Evolutionary conservation across 805 yeast species (phyloP).

Genomic region (Teunomyces barrocoloradensis): DNA sequence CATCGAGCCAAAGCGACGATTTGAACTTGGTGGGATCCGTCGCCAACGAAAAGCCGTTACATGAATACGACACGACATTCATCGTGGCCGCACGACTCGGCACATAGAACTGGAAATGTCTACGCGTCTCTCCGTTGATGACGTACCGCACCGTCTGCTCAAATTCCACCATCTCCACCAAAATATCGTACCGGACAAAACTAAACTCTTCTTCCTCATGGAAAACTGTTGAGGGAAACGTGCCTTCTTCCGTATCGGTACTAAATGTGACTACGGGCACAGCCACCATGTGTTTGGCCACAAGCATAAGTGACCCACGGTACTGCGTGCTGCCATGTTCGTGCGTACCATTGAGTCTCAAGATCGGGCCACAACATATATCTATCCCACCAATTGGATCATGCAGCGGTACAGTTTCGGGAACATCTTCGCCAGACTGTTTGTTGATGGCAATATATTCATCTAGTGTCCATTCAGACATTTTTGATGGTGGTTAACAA

Average conservation of each 20-base stretch:
- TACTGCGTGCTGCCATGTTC: slow-evolving; percentile 55
- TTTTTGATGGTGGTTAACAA: neutral
- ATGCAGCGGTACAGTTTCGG: slow-evolving; percentile 27
- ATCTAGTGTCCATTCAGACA: neutral
- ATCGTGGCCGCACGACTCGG: slow-evolving; percentile 66
- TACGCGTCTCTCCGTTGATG: slow-evolving; percentile 43
- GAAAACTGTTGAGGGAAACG: slow-evolving; percentile 45
- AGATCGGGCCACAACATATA: slow-evolving; percentile 72
- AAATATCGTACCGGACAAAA: slow-evolving; percentile 67
- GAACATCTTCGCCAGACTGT: slow-evolving; percentile 19
- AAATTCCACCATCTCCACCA: slow-evolving; percentile 41
- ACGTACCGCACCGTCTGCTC: slow-evolving; percentile 67
- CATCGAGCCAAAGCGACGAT: slow-evolving; percentile 86
- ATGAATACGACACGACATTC: slow-evolving; percentile 81
- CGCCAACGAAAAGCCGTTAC: slow-evolving; percentile 84
- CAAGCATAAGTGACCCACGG: slow-evolving; percentile 67
- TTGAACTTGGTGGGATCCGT: slow-evolving; percentile 66
- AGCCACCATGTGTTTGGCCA: slow-evolving; percentile 42
- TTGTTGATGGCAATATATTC: slow-evolving; percentile 18
- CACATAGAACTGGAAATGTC: slow-evolving; percentile 58
- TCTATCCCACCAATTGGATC: slow-evolving; percentile 34
- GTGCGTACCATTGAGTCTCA: slow-evolving; percentile 62
- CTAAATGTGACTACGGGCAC: slow-evolving; percentile 16
- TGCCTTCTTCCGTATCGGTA: slow-evolving; percentile 30
- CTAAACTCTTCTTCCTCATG: slow-evolving; percentile 43